Evolutionary conservation across 2,329 filamentous ascomycete genomes (phyloP), one percentile per base, ranked within the genome.

Genomic region (Xenosphaeropsis pyriputrescens): DNA sequence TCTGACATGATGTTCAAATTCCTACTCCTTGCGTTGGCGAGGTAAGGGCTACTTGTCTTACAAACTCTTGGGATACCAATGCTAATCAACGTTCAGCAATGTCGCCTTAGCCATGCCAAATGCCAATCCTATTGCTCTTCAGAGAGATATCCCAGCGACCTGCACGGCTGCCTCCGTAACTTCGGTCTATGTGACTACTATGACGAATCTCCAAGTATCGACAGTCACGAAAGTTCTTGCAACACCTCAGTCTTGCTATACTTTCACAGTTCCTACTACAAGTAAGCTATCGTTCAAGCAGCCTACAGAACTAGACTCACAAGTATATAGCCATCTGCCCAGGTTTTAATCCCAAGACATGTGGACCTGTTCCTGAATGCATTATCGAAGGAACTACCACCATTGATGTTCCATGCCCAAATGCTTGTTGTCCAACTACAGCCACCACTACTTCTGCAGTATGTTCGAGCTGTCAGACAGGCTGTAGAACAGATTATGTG

Each of bases 381-480:
- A 41, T 49, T 29, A 8, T 40, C 17, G 8, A 42, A 9, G n/a
- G 36, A 31, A 47, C 40, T n/a, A 53, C 51, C n/a, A 57, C 52
- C 33, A 52, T 53, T 18, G 52, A 49, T 36, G 52, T 61, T 3
- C 61, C 61, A 13, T 59, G 59, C 43, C 41, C 45, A 29, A 57
- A 56, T 15, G 45, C 55, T 38, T 60, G 57, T 48, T 64, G 61
- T 47, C 53, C 53, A n/a, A 46, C 40, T 8, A 64, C 60, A 7
- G 43, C 53, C 6, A 57, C 53, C 6, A 37, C 41, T 12, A 48
- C 43, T 12, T 39, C 48, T 7, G 46, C 45, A 14, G 37, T 41
- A 9, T 56, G 52, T 40, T 46, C 47, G 6, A 41, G 37, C 19
- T 57, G 55, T 42, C 30, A 35, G 18, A 51, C 43, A 9, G 45